Evolutionary conservation across 2,329 filamentous ascomycete species (phyloP), one percentile per base, ranked within the genome.

Genomic region (Trichoderma arundinaceum): DNA sequence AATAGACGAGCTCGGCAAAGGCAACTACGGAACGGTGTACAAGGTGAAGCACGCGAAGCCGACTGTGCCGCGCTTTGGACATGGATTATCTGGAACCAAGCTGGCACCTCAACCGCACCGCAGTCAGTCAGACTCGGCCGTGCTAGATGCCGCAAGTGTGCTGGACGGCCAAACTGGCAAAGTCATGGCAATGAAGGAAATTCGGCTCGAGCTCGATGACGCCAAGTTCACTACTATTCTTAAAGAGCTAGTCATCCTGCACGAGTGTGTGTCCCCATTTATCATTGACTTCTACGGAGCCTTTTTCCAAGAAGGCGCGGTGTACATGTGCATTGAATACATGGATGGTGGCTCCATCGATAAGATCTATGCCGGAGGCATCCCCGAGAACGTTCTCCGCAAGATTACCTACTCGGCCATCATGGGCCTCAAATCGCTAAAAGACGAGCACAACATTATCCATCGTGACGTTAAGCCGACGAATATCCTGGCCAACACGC

Each of bases 111-210:
- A 78, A 12, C 71, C 82, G 22, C 75, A 77, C 35, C 74, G 76
- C 7, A 70, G 77, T 22, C 70, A 78, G 19, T 76, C 79, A 17
- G 77, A 80, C 19, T 74, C 78, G 7, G 71, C 74, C 8, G 72
- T 74, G 2, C 28, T 73, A 7, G 70, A 78, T 10, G 67, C 71
- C 5, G 71, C 75, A 3, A 73, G 74, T 10, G 73, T 74, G 0
- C 65, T 71, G 53, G 70, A 78, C 54, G 80, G 80, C 4, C 87
- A 86, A 0, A 89, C 88, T 0, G 93, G 94, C 17, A 86, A 91
- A 57, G 84, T 97, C 67, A 98, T 99, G 95, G 95, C 95, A 13
- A 99, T 99, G 95, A 99, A 99, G 77, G 95, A 99, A 78, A 96
- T 99, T 72, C 88, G 95, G 19, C 83, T 99, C 9, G 95, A 99